Base-by-base conservation (phyloP, 2,329 filamentous ascomycete genomes). In the Ophiostoma sp. region DNA sequence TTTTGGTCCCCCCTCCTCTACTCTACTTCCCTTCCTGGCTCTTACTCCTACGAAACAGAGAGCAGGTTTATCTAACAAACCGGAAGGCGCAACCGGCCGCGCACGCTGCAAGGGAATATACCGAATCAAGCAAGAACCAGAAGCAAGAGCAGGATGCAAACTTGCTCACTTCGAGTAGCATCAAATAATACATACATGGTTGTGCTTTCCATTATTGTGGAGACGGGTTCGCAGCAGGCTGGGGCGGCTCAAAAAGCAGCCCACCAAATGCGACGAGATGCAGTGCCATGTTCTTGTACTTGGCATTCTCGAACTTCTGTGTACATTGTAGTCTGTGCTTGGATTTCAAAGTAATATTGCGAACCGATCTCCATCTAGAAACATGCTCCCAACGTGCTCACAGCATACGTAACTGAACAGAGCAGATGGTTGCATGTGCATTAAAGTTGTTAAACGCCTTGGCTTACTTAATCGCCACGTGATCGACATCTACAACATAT, bases 31-130 rank as follows among this genome's bases (percentile, higher is more conserved):
- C 39, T 41, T 31, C 27, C 27, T 31, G 27, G 27, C 27, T 31
- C 27, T 31, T 31, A 35, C 54, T 15, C 54, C 20, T 11, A 65
- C 35, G 35, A 39, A 65, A 65, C 62, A 39, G 11, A 17, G 62
- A 65, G 62, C 62, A 65, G 8, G 62, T 65, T 65, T 65, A 13
- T 41, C 62, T 41, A 35, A 65, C 62, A 39, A 65, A 13, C 2
- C 17, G 31, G 31, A 64, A 64, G 57, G 27, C 17, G 35, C 35
- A 65, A 64, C 13, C 33, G 31, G 57, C 33, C 60, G 15, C 60
- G 33, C 60, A 36, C 33, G 15, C 27, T 36, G 44, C 20, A 27
- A 15, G n/a, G 52, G 3, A 57, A 57, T 57, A 27, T 57, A 57
- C 57, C n/a, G 8, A 17, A 60, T 23, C 54, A 27, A 60, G 54